Conservation (phyloP, 495 filamentous ascomycete genomes). For the Penicillium odoratum region DNA sequence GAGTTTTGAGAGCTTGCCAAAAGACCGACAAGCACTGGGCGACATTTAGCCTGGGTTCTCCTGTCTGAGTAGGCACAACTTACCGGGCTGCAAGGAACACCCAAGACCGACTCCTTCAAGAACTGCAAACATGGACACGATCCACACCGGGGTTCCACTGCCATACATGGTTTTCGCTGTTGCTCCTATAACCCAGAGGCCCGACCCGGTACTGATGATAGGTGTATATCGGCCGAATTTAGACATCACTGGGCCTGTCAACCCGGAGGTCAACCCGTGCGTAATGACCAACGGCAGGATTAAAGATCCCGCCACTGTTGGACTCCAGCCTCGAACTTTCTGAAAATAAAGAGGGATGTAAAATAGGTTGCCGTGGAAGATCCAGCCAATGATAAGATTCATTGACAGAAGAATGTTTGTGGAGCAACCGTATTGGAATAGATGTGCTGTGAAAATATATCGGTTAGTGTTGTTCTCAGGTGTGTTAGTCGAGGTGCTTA, state of each 20-base stretch:
- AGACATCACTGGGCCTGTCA: conserved; percentile 38
- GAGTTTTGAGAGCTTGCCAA: not conserved
- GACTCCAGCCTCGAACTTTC: conserved; percentile 32
- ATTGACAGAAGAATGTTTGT: not conserved
- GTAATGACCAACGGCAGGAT: conserved; percentile 43
- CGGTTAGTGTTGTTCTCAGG: too few species aligned
- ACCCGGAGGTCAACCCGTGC: conserved; percentile 3
- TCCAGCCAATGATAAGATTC: conserved; percentile 2
- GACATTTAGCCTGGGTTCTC: too few species aligned
- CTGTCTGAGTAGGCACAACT: too few species aligned
- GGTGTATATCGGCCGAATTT: conserved; percentile 12
- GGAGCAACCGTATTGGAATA: not conserved
- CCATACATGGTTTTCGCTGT: not conserved
- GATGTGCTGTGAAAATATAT: conserved; percentile 1
- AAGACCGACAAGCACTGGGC: conserved; percentile 47
- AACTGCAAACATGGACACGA: conserved; percentile 35
- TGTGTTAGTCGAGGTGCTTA: too few species aligned
- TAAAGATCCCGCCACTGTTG: conserved; percentile 35
- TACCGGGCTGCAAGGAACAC: conserved; percentile 51
- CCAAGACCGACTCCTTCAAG: conserved; percentile 54
- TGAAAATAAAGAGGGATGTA: conserved; percentile 52
- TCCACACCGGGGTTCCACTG: conserved; percentile 21
- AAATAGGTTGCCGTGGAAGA: conserved; percentile 38
- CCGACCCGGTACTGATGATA: not conserved
- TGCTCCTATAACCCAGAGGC: not conserved